Base-by-base conservation (phyloP, 208 protist species). In the Crithidia mellificae region DNA sequence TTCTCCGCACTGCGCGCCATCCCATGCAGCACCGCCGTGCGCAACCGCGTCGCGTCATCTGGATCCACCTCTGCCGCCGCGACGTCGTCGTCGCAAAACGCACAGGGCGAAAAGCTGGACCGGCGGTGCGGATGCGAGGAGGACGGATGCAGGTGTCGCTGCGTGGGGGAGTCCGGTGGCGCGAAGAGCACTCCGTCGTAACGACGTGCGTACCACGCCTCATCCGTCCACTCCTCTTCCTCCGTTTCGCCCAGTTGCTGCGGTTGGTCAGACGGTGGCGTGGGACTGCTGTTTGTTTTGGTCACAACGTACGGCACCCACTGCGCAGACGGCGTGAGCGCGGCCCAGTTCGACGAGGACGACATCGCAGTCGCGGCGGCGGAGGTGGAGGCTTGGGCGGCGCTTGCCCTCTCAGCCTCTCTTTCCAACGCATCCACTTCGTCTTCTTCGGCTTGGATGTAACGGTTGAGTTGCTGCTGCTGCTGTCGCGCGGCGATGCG, bases 1-100 rank as follows among this genome's bases (percentile, higher is more conserved):
- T 56, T 36, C 6, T 47, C 68, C 14, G 51, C 68, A n/a, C 68
- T 74, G 25, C 29, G 59, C 30, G 68, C 68, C 39, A 63, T 63
- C 6, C 44, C 68, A 20, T 43, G 53, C 19, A 74, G 61, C 34
- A 67, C 61, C 29, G 68, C 61, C 22, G 25, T 49, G 29, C 53
- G 68, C 52, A 68, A 44, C 20, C 41, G 59, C 24, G 24, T n/a
- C 6, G 59, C 53, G 17, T 63, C 44, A 30, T 63, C 57, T 9
- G n/a, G 43, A 30, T 58, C 49, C 11, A 34, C 12, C 19, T 36
- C 20, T 17, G 12, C n/a, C 24, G 12, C 15, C 30, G 12, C 25
- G 19, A 12, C 56, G 14, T 38, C 57, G 24, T 38, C 66, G n/a
- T 54, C 57, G 20, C 47, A 57, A 1, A 3, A 1, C 29, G 44